Evolutionary conservation across 208 protist genomes (phyloP).

Genomic region (Crithidia fasciculata): DNA sequence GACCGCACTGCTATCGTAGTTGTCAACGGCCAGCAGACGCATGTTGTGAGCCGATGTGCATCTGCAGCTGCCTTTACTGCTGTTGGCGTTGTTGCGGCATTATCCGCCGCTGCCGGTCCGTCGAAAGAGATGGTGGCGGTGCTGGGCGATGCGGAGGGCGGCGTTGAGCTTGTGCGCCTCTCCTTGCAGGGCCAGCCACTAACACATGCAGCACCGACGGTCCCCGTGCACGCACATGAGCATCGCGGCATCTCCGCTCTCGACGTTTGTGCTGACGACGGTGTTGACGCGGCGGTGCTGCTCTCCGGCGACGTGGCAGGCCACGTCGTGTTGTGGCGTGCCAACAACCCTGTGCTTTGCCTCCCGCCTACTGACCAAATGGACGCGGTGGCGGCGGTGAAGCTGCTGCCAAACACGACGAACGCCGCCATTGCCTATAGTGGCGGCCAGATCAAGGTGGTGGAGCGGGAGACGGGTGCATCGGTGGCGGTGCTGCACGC

Average conservation of each 20-base stretch:
- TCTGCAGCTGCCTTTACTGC: slow-evolving; percentile 3
- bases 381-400: slow-evolving; percentile 57
- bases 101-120: not conserved
- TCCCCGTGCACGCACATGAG: slow-evolving; percentile 40
- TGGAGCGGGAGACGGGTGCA: slow-evolving; percentile 34
- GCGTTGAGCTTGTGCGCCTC: not conserved
- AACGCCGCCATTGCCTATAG: slow-evolving; percentile 56
- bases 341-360: slow-evolving; percentile 13
- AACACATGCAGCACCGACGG: not conserved
- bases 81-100: slow-evolving; percentile 2
- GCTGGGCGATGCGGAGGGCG: slow-evolving; percentile 20
- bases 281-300: slow-evolving; percentile 15
- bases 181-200: slow-evolving; percentile 9
- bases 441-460: slow-evolving; percentile 54
- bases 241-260: slow-evolving; percentile 45
- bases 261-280: slow-evolving; percentile 25
- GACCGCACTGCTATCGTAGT: slow-evolving; percentile 6
- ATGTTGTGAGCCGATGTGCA: not conserved
- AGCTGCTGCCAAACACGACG: slow-evolving; percentile 21
- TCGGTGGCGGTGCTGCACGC: slow-evolving; percentile 50
- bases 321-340: slow-evolving; percentile 51
- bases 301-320: slow-evolving; percentile 51
- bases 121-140: slow-evolving; percentile 15
- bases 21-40: slow-evolving; percentile 26
- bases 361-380: slow-evolving; percentile 25